phyloP scores from a whole-genome alignment of 345 rosid genomes.

The Eucalyptus coolabah region DNA sequence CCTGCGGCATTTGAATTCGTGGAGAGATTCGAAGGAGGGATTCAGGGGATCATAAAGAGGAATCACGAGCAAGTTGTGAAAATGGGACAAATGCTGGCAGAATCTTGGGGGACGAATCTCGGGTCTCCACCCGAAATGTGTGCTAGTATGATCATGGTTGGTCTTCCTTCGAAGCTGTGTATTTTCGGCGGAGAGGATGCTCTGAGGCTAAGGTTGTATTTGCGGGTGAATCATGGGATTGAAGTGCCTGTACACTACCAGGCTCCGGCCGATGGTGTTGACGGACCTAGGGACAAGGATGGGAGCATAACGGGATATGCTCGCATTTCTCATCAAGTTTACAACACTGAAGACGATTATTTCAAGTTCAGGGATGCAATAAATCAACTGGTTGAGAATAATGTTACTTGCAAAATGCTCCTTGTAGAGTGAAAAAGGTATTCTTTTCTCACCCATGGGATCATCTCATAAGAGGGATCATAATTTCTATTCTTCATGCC shows the following conservation, averaged over 20 bases:
- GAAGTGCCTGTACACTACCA: conserved; percentile 77
- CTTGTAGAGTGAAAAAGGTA: neutral
- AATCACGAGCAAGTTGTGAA: conserved; percentile 69
- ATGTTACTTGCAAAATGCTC: conserved; percentile 31
- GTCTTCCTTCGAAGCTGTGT: conserved; percentile 59
- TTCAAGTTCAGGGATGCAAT: conserved; percentile 62
- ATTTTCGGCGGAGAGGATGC: conserved; percentile 41
- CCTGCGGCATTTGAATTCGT: conserved; percentile 73
- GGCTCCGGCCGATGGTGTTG: neutral
- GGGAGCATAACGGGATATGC: conserved; percentile 59
- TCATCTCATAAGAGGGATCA: neutral
- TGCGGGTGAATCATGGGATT: conserved; percentile 47
- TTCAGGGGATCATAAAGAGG: conserved; percentile 69
- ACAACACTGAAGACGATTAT: conserved; percentile 71
- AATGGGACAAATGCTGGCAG: conserved; percentile 78
- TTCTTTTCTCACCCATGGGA: neutral
- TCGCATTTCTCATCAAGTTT: conserved; percentile 79
- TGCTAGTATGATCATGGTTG: conserved; percentile 81
- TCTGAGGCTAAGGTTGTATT: conserved; percentile 40
- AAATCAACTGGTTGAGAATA: conserved; percentile 33
- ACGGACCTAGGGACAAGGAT: conserved; percentile 17
- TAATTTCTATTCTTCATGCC: neutral
- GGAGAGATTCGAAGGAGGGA: conserved; percentile 77
- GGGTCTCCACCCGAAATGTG: conserved; percentile 86
- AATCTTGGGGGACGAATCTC: conserved; percentile 81